Evolutionary conservation across 192 early-diverging fungal genomes (phyloP), one percentile per base, ranked within the genome.

Genomic region (Umbelopsis sp.): DNA sequence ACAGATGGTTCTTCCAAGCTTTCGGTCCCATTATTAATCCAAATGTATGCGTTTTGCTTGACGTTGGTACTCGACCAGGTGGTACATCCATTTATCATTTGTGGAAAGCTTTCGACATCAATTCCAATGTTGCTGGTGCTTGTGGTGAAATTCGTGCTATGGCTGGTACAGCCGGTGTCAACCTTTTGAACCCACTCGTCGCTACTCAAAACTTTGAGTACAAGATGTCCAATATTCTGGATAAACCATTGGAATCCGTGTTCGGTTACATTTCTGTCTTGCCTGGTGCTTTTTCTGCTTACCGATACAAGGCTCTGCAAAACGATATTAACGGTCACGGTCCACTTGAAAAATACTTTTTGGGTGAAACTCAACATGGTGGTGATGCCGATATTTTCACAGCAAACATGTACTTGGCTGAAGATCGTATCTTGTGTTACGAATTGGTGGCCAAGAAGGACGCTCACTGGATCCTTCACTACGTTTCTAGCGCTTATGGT

Each of bases 181-280:
- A 93, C 71, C 65, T 91, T 11, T 53, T 89, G 41, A 94, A 91
- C 66, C 92, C 92, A 4, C 65, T 94, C 10, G 91, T 93, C 31
- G 92, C 91, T 1, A 82, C 91, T 3, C 93, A 94, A 69, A 92
- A 94, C 73, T 94, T 93, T 81, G 92, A 94, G 74, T 93, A 91
- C 84, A 92, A 92, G 67, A 86, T 85, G 82, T 83, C 86, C 3
- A 86, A 85, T 72, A 91, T 92, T 67, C 76, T 93, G n/a, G 91
- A 92, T 71, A 93, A 93, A 68, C 89, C 92, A 31, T 82, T 93
- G 50, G 93, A 94, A 74, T 94, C 92, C 20, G 89, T 96, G 20
- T 96, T 95, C 86, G 96, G 96, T 32, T 96, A 96, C 82, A 98
- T 98, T 66, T 93, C 94, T 0, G 96, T 97, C 62, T 84, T 98